A percentile compares a stretch with the other conserved stretches of the same genome.
Evolutionary conservation across 208 protist species (phyloP).

Genomic region (Trichomonas vaginalis): DNA sequence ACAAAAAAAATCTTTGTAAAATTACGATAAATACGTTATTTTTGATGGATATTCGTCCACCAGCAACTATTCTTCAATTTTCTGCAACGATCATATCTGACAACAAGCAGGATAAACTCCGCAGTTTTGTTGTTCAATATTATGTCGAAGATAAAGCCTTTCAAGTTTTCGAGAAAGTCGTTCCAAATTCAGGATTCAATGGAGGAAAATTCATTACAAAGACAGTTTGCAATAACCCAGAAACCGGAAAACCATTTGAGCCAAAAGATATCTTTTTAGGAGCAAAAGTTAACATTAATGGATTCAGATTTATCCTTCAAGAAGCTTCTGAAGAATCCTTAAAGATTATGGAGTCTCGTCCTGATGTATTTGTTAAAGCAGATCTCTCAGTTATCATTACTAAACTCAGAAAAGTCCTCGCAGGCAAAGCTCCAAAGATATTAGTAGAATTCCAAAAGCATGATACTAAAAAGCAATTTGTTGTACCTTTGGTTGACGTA

Average conservation of each 20-base stretch:
- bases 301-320: not conserved
- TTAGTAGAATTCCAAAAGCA: not conserved
- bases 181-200: not conserved
- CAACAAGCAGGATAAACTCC: not conserved
- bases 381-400: not conserved
- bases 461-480: not conserved
- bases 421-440: not conserved
- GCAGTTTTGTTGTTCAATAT: not conserved
- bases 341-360: not conserved
- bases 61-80: not conserved
- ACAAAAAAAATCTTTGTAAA: no score
- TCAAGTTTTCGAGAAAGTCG: not conserved
- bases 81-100: not conserved
- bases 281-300: not conserved
- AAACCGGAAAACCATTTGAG: not conserved
- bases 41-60: not conserved
- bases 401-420: not conserved
- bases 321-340: not conserved
- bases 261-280: not conserved
- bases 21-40: no score
- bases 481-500: not conserved
- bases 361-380: not conserved
- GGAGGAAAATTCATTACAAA: not conserved
- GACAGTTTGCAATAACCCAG: not conserved
- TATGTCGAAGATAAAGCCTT: not conserved